Evolutionary conservation across 1,284 basidiomycete genomes (phyloP).

Genomic region (Trichosporon inkin): DNA sequence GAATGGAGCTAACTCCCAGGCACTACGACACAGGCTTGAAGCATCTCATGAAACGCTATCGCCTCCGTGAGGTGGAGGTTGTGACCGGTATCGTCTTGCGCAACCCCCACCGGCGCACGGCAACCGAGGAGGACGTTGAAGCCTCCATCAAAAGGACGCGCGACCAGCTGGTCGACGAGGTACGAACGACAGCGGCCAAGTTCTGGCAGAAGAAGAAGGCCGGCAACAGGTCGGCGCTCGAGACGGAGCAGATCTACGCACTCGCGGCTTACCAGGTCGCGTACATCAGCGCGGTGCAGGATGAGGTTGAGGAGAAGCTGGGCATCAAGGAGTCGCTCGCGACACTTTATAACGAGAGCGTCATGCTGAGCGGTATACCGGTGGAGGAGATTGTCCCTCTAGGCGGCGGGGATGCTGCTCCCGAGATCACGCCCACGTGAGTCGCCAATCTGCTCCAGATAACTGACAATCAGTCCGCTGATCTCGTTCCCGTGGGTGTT

Average conservation of each 20-base stretch:
- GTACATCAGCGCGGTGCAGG: conserved; percentile 15
- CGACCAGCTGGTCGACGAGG: not conserved
- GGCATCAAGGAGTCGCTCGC: not conserved
- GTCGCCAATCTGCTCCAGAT: not conserved
- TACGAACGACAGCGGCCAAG: not conserved
- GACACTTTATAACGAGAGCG: conserved; percentile 14
- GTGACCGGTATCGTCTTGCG: conserved; percentile 27
- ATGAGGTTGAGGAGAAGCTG: conserved; percentile 10
- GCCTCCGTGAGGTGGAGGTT: conserved; percentile 28
- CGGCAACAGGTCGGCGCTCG: not conserved
- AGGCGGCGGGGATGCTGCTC: not conserved
- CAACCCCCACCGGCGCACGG: conserved; percentile 17
- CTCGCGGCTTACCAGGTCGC: conserved; percentile 35
- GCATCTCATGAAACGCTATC: conserved; percentile 23
- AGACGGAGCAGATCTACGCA: conserved; percentile 26
- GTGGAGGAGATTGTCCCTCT: not conserved
- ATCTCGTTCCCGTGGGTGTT: conserved; percentile 36
- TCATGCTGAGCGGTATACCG: not conserved
- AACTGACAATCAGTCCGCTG: conserved; percentile 18
- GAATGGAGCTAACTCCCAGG: not conserved
- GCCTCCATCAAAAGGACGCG: conserved; percentile 6
- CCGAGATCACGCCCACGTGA: not conserved
- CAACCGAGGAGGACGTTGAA: conserved; percentile 26
- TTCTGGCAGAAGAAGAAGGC: conserved; percentile 1
- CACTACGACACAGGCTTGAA: conserved; percentile 15